Base-by-base conservation (phyloP, 2,329 filamentous ascomycete genomes). In the Sporothrix brasiliensis region DNA sequence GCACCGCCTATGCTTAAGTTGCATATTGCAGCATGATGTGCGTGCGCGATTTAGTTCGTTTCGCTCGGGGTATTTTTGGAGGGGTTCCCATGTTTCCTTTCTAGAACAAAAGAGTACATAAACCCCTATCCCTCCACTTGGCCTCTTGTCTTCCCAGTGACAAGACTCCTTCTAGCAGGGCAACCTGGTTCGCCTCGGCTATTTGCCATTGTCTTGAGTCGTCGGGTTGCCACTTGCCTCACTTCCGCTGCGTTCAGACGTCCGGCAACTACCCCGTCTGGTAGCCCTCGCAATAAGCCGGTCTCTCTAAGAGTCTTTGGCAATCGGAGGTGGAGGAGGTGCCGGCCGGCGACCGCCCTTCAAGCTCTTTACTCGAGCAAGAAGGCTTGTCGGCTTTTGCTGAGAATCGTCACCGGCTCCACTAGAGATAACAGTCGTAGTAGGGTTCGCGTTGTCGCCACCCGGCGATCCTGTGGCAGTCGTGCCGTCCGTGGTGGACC, bases 351-450 rank as follows among this genome's bases (percentile, higher is more conserved):
- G 85, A 44, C 88, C 88, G 67, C 90, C 90, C 83, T 92, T 94
- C 80, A 95, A 81, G 79, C 90, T 93, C 85, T 92, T 93, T 82
- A 95, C 92, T 69, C 92, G 87, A 68, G 87, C 91, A 73, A 96
- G 79, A 73, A 96, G 89, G 61, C 86, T 86, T 58, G 82, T 81
- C 63, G 82, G 74, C 80, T 78, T 74, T 78, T 77, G 74, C 79
- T 76, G 76, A 10, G 68, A 47, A 1, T 77, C 80, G 52, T 81
- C 83, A 71, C 83, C 82, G 6, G 34, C 21, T 3, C 56, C 56
- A 3, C 68, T 39, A 10, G 68, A 47, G 50, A 56, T 54, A 41
- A 63, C 58, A 19, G 54, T 63, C 2, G 68, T 69, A 14, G 68
- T 63, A 30, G 21, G 19, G 41, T 65, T 41, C 11, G 21, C 21